Base-by-base conservation (phyloP, 805 yeast genomes). In the Kregervanrija pseudodelftensis region DNA sequence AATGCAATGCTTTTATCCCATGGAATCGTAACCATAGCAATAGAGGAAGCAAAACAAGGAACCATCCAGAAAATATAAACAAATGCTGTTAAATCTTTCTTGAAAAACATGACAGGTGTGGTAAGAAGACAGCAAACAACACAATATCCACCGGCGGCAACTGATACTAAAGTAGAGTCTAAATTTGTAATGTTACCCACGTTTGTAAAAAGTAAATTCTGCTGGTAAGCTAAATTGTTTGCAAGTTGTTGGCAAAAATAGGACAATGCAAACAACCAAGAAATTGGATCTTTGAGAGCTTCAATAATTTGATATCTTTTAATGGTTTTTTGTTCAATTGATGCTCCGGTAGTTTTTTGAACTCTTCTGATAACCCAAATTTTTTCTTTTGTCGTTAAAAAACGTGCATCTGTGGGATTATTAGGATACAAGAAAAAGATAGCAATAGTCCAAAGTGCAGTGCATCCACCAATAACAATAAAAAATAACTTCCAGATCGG, bases 381-480 rank as follows among this genome's bases (percentile, higher is more conserved):
- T 52, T 70, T 76, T 56, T 80, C 85, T 37, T 74, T 67, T 2
- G 54, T 57, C 3, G 70, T 48, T 40, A 80, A 64, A 50, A 74
- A 74, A 45, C 59, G 65, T 7, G 79, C 78, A 48, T 64, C 68
- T 0, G 79, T 58, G 11, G 85, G 85, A 55, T 78, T 76, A 47
- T 72, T 68, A 35, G 85, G 86, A 52, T 76, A 79, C 15, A 67
- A 41, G 47, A 67, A 65, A 42, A 59, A 55, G 3, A 70, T 57
- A 5, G 64, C 39, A 2, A 66, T 37, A 2, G 70, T 57, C 33
- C 69, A 47, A 15, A 72, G 22, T 15, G 78, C 61, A 0, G 85
- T 76, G 34, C 76, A 56, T 11, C 77, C 73, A 41, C 85, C 87
- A 43, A 75, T 68, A 41, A 79, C 72, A 31, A 80, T 70, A 60